Percentiles rank a stretch among this genome's conserved stretches.
Evolutionary conservation across 306 rosid species (phyloP).

Genomic region (Trichosanthes cucumerina): DNA sequence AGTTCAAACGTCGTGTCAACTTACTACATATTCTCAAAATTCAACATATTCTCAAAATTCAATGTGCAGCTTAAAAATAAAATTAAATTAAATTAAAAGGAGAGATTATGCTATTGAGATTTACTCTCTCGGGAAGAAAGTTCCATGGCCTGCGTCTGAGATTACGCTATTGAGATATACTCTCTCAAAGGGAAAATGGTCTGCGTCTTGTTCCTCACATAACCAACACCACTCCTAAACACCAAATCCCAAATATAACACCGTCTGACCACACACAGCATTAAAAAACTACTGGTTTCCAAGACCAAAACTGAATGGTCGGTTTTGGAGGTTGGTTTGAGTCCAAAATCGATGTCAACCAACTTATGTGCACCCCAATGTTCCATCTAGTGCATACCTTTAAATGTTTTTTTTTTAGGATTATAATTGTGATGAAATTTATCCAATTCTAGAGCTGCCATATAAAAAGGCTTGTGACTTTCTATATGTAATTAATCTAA

Average conservation of each 20-base stretch:
- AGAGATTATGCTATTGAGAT: not conserved
- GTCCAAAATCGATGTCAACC: too few species aligned
- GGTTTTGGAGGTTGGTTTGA: too few species aligned
- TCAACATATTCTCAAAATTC: not conserved
- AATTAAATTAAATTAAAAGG: too few species aligned
- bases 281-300: too few species aligned
- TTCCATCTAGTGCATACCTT: not conserved
- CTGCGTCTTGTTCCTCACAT: too few species aligned
- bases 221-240: too few species aligned
- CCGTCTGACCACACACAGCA: not conserved
- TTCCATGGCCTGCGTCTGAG: not conserved
- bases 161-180: not conserved
- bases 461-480: not conserved
- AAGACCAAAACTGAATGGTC: too few species aligned
- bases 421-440: not conserved
- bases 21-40: not conserved
- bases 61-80: not conserved
- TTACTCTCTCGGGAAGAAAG: too few species aligned
- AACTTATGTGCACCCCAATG: not conserved
- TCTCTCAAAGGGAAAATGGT: too few species aligned
- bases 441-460: not conserved
- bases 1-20: not conserved
- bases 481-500: too few species aligned
- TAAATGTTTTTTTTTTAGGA: not conserved
- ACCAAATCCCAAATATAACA: not conserved